Conservation (phyloP, 2,329 filamentous ascomycete species). For the Ceratocystis cubensis region DNA sequence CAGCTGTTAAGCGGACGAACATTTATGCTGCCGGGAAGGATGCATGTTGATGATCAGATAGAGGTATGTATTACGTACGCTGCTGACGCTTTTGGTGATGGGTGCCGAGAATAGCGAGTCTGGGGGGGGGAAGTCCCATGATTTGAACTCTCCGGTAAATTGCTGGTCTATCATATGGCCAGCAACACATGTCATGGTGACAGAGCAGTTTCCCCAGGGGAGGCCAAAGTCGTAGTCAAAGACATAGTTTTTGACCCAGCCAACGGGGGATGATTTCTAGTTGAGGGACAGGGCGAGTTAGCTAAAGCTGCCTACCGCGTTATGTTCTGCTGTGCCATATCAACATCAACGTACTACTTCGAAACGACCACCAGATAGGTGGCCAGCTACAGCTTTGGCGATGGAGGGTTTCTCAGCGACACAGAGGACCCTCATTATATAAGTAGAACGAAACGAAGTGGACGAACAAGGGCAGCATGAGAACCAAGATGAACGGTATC, state of each 20-base stretch:
- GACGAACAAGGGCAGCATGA: not conserved
- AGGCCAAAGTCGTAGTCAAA: slow-evolving; percentile 80
- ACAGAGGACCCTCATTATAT: slow-evolving; percentile 40
- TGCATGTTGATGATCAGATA: not conserved
- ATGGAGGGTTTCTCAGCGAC: slow-evolving; percentile 72
- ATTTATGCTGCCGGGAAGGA: not conserved
- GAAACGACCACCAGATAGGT: slow-evolving; percentile 66
- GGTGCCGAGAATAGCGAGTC: slow-evolving; percentile 68
- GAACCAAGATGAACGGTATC: too few relatives aligned
- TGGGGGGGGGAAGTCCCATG: slow-evolving; percentile 72
- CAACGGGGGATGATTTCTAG: slow-evolving; percentile 55
- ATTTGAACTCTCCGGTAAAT: slow-evolving; percentile 60
- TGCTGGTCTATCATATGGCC: slow-evolving; percentile 77
- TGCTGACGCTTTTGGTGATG: slow-evolving; percentile 53
- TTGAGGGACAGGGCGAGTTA: too few relatives aligned
- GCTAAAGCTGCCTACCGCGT: not conserved
- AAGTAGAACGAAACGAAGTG: not conserved
- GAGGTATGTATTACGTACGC: slow-evolving; percentile 35
- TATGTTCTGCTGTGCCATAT: slow-evolving; percentile 11
- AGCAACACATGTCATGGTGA: slow-evolving; percentile 86
- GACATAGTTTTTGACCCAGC: slow-evolving; percentile 85
- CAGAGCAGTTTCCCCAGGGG: slow-evolving; percentile 66
- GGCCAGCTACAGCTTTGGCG: slow-evolving; percentile 81
- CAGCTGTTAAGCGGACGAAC: slow-evolving; percentile 21
- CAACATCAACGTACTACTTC: slow-evolving; percentile 50